Evolutionary conservation across 2,329 filamentous ascomycete species (phyloP).

Genomic region (Monascus ruber): DNA sequence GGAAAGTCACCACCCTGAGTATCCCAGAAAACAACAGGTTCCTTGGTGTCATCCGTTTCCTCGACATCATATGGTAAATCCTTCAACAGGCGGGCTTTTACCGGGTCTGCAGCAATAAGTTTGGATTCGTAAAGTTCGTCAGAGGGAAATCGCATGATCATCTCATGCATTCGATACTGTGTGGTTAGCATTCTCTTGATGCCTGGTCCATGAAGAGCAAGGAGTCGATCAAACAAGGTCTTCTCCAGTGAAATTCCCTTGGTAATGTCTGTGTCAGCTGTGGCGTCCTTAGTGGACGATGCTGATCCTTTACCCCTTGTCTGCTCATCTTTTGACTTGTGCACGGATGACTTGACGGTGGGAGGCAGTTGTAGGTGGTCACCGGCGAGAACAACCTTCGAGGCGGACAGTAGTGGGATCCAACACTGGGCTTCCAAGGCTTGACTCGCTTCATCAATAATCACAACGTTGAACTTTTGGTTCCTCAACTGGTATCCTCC

Average conservation of each 20-base stretch:
- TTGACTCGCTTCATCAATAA: slow-evolving; percentile 94
- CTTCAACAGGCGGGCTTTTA: slow-evolving; percentile 62
- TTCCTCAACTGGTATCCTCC: slow-evolving; percentile 72
- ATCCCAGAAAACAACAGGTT: slow-evolving; percentile 87
- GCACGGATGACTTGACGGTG: slow-evolving; percentile 68
- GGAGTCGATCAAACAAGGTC: slow-evolving; percentile 85
- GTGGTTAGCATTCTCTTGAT: slow-evolving; percentile 95
- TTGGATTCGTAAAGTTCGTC: slow-evolving; percentile 74
- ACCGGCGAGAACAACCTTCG: slow-evolving; percentile 83
- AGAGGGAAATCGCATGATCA: slow-evolving; percentile 90
- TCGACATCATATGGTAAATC: slow-evolving; percentile 67
- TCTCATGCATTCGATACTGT: slow-evolving; percentile 96
- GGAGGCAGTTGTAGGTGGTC: slow-evolving; percentile 91
- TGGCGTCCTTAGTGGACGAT: slow-evolving; percentile 19
- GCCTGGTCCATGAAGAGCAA: slow-evolving; percentile 64
- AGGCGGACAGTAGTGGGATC: slow-evolving; percentile 69
- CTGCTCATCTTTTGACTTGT: slow-evolving; percentile 39
- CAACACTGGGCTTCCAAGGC: slow-evolving; percentile 94
- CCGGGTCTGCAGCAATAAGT: slow-evolving; percentile 67
- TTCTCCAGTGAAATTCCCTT: slow-evolving; percentile 60
- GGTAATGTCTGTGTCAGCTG: slow-evolving; percentile 25
- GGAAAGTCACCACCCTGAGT: slow-evolving; percentile 90
- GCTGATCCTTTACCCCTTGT: slow-evolving; percentile 21
- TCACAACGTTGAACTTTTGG: slow-evolving; percentile 80
- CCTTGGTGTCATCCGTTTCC: slow-evolving; percentile 73